A percentile compares a stretch with the other conserved stretches of the same genome.
phyloP scores from a whole-genome alignment of 192 early-diverging fungal genomes.

The Dissophora globulifera region DNA sequence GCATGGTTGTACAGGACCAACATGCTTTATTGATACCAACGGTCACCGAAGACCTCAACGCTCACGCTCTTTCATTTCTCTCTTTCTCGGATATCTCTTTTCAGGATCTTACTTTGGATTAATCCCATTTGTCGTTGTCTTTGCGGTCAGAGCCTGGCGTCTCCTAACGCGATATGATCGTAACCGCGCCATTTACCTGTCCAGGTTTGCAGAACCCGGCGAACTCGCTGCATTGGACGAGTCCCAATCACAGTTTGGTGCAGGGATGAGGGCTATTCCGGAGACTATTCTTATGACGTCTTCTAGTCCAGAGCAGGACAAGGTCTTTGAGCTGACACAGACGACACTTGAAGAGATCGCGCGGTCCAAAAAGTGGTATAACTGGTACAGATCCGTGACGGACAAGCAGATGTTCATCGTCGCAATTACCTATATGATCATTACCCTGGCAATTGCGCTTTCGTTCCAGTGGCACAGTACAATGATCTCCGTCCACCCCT shows the following conservation, averaged over 20 bases:
- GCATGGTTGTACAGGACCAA: background rate
- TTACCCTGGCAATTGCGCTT: conserved; percentile 2
- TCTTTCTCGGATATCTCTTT: background rate
- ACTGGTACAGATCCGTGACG: conserved; percentile 28
- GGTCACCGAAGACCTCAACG: background rate
- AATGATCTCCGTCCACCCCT: background rate
- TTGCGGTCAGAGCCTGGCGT: conserved; percentile 33
- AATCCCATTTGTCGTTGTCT: conserved; percentile 28
- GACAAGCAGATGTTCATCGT: conserved; percentile 31
- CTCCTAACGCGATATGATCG: conserved; percentile 39
- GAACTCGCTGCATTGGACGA: conserved; percentile 17
- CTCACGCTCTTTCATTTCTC: background rate
- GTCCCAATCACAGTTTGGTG: background rate
- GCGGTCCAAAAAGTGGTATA: conserved; percentile 38
- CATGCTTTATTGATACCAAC: background rate
- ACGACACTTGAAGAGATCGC: conserved; percentile 12
- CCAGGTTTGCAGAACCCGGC: conserved; percentile 36
- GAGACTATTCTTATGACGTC: background rate
- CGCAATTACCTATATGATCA: conserved; percentile 8
- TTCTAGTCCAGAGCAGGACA: background rate
- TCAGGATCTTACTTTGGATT: conserved; percentile 19
- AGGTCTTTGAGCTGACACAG: conserved; percentile 14
- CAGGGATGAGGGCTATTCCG: background rate
- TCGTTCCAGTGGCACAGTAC: conserved; percentile 1
- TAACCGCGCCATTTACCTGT: conserved; percentile 37